Conservation (phyloP, 768 basidiomycete genomes). For the Tylopilus vinaceipallidus region DNA sequence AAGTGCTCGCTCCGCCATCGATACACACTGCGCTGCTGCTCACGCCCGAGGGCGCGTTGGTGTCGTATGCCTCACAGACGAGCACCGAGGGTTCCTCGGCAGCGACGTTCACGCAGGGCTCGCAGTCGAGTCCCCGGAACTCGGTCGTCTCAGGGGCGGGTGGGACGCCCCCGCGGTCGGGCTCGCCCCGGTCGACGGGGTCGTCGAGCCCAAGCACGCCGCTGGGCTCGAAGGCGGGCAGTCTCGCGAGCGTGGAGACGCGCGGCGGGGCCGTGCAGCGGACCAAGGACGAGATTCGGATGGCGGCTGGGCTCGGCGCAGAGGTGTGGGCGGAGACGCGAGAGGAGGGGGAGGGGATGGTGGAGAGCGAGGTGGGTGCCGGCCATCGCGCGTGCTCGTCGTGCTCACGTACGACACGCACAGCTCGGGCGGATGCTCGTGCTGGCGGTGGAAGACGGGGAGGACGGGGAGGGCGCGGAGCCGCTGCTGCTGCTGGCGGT, state of each 20-base stretch:
- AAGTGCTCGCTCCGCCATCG: slow-evolving; percentile 55
- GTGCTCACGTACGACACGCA: too few relatives aligned
- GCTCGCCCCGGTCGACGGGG: slow-evolving; percentile 9
- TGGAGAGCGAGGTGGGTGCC: slow-evolving; percentile 69
- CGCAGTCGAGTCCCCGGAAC: slow-evolving; percentile 3
- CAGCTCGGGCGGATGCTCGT: slow-evolving; percentile 74
- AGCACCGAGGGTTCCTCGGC: slow-evolving; percentile 17
- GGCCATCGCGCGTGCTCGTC: background rate
- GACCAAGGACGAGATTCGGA: slow-evolving; percentile 71
- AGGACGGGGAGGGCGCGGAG: slow-evolving; percentile 17
- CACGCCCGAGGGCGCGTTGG: slow-evolving; percentile 71
- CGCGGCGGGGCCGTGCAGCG: slow-evolving; percentile 22
- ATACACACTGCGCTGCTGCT: slow-evolving; percentile 72
- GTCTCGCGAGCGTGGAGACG: slow-evolving; percentile 7
- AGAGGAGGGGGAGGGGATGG: slow-evolving; percentile 55
- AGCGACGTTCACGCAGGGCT: background rate
- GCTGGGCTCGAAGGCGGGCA: slow-evolving; percentile 13
- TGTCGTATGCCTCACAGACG: slow-evolving; percentile 58
- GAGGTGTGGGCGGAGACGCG: slow-evolving; percentile 79
- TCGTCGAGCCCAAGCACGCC: slow-evolving; percentile 8
- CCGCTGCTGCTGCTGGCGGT: slow-evolving; percentile 72
- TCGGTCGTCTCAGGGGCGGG: slow-evolving; percentile 3
- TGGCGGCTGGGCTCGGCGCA: slow-evolving; percentile 67
- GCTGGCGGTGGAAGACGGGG: slow-evolving; percentile 52
- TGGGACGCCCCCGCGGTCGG: slow-evolving; percentile 11